These are phyloP conservation scores for Verticillium klebahnii DNA, from an alignment of 2,329 filamentous ascomycete species.

Conservation along the genomic window DNA sequence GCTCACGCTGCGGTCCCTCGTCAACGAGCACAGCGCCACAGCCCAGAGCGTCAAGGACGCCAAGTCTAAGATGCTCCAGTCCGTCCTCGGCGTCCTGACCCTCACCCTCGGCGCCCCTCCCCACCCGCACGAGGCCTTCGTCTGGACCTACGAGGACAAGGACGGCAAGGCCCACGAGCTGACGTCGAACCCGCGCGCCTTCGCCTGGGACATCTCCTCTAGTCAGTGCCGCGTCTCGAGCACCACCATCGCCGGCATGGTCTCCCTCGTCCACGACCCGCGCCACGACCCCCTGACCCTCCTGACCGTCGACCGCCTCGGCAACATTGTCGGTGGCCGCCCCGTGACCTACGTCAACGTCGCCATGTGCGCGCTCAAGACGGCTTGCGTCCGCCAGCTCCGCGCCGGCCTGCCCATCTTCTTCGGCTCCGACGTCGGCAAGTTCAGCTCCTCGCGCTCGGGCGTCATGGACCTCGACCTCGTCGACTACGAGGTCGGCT, in stretches of 20 bases:
- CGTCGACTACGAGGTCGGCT: constrained; percentile 78
- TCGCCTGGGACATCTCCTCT: constrained; percentile 64
- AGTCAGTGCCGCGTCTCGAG: constrained; percentile 53
- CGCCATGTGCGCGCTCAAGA: constrained; percentile 66
- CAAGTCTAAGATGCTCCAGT: constrained; percentile 72
- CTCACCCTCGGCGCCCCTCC: constrained; percentile 79
- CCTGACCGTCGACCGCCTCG: constrained; percentile 72
- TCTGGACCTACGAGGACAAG: constrained; percentile 75
- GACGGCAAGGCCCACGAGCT: constrained; percentile 60
- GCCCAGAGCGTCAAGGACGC: constrained; percentile 37
- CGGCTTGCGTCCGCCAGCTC: constrained; percentile 71
- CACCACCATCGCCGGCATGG: constrained; percentile 61
- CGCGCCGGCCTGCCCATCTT: constrained; percentile 75
- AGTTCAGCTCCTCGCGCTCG: constrained; percentile 62
- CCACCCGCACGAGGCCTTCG: constrained; percentile 61
- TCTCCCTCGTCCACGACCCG: constrained; percentile 83
- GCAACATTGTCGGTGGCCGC: constrained; percentile 75
- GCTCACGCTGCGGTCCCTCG: constrained; percentile 61
- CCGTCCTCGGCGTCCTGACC: constrained; percentile 78
- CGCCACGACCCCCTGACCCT: constrained; percentile 69
- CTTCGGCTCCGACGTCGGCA: constrained; percentile 84
- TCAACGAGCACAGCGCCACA: constrained; percentile 23
- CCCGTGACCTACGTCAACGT: constrained; percentile 81
- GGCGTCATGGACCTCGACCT: constrained; percentile 80
- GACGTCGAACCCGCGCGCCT: constrained; percentile 62